Conservation (phyloP, 257 asterid genomes). For the Solanum boliviense region DNA sequence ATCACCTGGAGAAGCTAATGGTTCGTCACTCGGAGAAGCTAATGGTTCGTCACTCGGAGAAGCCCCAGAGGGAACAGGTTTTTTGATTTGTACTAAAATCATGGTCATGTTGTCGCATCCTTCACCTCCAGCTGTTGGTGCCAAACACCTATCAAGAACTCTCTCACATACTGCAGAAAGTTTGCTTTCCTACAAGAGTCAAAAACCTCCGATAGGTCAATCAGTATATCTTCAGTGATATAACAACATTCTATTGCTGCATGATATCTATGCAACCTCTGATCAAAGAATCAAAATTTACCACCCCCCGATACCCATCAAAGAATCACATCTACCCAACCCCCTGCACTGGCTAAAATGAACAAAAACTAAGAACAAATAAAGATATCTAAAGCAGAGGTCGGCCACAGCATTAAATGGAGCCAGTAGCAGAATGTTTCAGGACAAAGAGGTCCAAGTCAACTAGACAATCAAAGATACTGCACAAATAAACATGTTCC, state of each 20-base stretch:
- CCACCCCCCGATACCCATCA: not conserved
- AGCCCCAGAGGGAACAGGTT: constrained; percentile 12
- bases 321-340: not conserved
- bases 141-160: constrained; percentile 70
- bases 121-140: constrained; percentile 82
- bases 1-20: constrained; percentile 1
- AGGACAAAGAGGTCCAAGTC: not conserved
- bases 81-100: constrained; percentile 75
- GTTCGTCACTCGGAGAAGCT: not conserved
- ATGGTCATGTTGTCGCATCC: constrained; percentile 96
- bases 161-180: constrained; percentile 71
- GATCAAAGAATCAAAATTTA: not conserved
- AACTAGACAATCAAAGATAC: not conserved
- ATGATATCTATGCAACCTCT: not conserved
- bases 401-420: not conserved
- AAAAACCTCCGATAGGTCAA: not conserved
- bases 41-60: not conserved
- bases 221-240: not conserved
- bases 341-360: not conserved
- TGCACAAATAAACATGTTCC: not conserved
- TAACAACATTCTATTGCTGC: not conserved
- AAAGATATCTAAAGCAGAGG: not conserved
- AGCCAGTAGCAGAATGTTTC: not conserved
- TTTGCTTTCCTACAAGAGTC: constrained; percentile 47
- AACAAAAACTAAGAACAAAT: not conserved